Percentiles rank a stretch among this genome's conserved stretches.
phyloP scores from a whole-genome alignment of 148 eudicot genomes.

The Dianthus caryophyllus region DNA sequence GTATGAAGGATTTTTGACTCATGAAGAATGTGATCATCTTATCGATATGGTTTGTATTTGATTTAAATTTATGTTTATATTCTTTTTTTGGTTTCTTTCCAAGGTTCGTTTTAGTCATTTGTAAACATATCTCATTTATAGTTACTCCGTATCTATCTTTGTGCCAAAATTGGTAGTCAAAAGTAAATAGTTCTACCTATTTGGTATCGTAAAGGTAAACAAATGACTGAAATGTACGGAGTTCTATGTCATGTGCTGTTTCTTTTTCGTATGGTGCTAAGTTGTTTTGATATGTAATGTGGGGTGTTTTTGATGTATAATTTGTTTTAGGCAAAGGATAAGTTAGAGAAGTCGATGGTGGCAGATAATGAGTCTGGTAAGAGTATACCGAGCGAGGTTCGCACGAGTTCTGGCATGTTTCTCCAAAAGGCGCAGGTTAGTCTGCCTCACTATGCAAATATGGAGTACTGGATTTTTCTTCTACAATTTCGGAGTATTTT shows the following conservation, averaged over 20 bases:
- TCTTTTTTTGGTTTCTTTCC: not conserved
- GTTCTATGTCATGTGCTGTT: not conserved
- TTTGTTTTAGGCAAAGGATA: constrained; percentile 61
- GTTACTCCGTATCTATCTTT: no score
- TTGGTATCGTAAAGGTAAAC: no score
- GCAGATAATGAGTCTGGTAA: constrained; percentile 75
- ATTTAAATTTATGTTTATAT: not conserved
- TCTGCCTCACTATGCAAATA: not conserved
- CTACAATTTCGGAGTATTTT: not conserved
- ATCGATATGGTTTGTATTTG: constrained; percentile 56
- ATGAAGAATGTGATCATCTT: constrained; percentile 91
- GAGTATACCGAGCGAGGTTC: constrained; percentile 61
- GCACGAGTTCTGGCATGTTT: constrained; percentile 92
- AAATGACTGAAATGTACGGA: no score
- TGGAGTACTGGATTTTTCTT: not conserved
- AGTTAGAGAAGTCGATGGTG: constrained; percentile 84
- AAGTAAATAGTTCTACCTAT: no score
- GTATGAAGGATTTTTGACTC: constrained; percentile 58
- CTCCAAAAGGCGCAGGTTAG: constrained; percentile 65
- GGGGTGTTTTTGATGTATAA: constrained; percentile 1
- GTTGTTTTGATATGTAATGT: not conserved
- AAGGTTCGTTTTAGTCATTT: no score
- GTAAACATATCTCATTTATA: no score
- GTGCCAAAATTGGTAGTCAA: no score
- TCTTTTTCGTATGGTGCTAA: not conserved